Evolutionary conservation across 129 eudicot species (phyloP).

Genomic region (Ambrosia artemisiifolia): DNA sequence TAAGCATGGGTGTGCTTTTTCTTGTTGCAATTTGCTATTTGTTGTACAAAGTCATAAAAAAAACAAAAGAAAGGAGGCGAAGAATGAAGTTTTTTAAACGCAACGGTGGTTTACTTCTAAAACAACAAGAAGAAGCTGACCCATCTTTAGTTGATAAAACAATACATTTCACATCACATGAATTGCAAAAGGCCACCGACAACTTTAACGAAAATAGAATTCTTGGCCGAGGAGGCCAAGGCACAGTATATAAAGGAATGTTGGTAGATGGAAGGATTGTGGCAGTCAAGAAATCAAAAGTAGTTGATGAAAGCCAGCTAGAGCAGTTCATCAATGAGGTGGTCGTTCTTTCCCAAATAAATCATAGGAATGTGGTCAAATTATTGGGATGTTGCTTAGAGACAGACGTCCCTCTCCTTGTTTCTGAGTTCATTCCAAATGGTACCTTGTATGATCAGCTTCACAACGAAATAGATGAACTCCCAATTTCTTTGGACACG

Average conservation of each 20-base stretch:
- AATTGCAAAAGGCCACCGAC: constrained; percentile 31
- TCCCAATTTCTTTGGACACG: constrained; percentile 19
- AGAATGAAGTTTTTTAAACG: background rate
- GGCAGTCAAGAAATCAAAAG: constrained; percentile 29
- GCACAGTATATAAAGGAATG: constrained; percentile 32
- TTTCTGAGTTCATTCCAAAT: constrained; percentile 36
- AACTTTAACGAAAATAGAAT: constrained; percentile 23
- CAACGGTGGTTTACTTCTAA: background rate
- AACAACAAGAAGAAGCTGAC: background rate
- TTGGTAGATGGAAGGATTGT: constrained; percentile 25
- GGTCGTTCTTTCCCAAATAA: constrained; percentile 24
- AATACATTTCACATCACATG: constrained; percentile 21
- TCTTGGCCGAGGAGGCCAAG: constrained; percentile 38
- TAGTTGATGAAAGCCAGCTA: constrained; percentile 14
- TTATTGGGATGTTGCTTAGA: constrained; percentile 36
- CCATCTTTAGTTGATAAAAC: constrained; percentile 15
- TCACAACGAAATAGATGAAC: background rate
- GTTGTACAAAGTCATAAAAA: background rate
- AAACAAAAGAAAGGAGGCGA: background rate
- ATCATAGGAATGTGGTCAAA: constrained; percentile 34
- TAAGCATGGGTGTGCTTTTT: background rate
- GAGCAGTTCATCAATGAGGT: constrained; percentile 32
- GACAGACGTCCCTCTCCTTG: constrained; percentile 32
- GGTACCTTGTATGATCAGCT: constrained; percentile 32
- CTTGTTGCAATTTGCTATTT: background rate